Evolutionary conservation across 2,329 filamentous ascomycete species (phyloP), one percentile per base, ranked within the genome.

Genomic region (Lasiodiplodia sp.): DNA sequence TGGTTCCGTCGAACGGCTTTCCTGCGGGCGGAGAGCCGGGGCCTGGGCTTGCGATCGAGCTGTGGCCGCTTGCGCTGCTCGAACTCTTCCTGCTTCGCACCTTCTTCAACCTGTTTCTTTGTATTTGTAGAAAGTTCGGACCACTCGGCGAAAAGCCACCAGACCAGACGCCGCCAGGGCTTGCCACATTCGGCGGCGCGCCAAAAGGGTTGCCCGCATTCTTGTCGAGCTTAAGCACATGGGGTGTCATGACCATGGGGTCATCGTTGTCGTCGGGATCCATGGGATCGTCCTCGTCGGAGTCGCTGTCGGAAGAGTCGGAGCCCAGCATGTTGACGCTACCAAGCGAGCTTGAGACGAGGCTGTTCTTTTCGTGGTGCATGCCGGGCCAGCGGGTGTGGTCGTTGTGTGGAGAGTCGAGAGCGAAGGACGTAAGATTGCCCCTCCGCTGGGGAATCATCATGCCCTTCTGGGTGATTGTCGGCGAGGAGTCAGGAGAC

Each of bases 401-500:
- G n/a, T 83, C 80, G 66, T 82, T 83, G 66, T 88, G 90, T 21
- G 91, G 90, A 3, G 90, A 91, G 72, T 94, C 91, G 70, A 87
- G 79, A 12, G 68, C 34, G 53, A 78, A 73, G 31, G 77, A 80
- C 34, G 80, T 74, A 68, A 79, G 73, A 73, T 79, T 79, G 11
- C 77, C 78, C 65, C 85, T 87, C 64, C 87, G 82, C 49, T 83
- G 80, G 3, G 88, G 87, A 66, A 90, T 90, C 69, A 83, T 84
- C 76, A 90, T 84, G 2, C 85, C 86, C 71, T 91, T 89, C 51
- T 91, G 90, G 65, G 90, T 90, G 67, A 96, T 90, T 14, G 91
- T 94, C 0, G 96, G 96, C 0, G 94, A 97, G 0, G 93, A 96
- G 78, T 97, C 94, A 3, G 94, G 94, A 5, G 92, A 96, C 0